Base-by-base conservation (phyloP, 2,329 filamentous ascomycete species). In the Cercospora nicotianae region DNA sequence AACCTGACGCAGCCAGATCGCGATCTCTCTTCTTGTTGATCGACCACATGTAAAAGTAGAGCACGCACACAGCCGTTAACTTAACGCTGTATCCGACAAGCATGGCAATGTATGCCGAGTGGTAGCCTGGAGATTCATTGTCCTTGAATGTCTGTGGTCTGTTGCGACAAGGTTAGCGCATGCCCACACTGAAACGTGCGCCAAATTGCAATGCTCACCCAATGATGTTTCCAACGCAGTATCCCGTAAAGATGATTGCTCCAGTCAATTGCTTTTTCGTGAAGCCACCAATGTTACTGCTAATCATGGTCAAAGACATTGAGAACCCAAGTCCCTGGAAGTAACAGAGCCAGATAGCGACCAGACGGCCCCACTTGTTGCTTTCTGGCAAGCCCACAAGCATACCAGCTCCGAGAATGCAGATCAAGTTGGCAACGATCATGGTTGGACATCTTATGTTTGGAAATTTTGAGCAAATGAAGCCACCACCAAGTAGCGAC, bases 331-430 rank as follows among this genome's bases (percentile, higher is more conserved):
- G 70, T 0, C 83, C 83, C 70, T 86, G 83, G 73, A 86, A 86
- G 71, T 82, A 86, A 69, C 83, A 86, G 13, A 88, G 78, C 85
- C 86, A 88, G 3, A 87, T 80, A 0, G 83, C 85, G 4, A 87
- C 86, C 1, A 88, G 77, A 2, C 85, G 79, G 12, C 85, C 86
- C 86, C 86, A 87, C 78, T 86, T 86, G 71, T 86, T 85, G 45
- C 72, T 72, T 20, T 77, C 73, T 0, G 85, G 83, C 5, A 87
- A 76, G 0, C 81, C 84, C 4, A 87, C 84, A 1, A 88, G 80
- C 16, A 87, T 72, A 0, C 78, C 82, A 0, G 85, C 79, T 10
- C 85, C 86, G 9, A 85, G 65, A 70, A 88, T 87, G 71, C 86
- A 87, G 28, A 87, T 83, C 0, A 74, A 73, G 74, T 87, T 87